Conservation (phyloP, 331 rosid genomes). For the Pyrus hybrid region DNA sequence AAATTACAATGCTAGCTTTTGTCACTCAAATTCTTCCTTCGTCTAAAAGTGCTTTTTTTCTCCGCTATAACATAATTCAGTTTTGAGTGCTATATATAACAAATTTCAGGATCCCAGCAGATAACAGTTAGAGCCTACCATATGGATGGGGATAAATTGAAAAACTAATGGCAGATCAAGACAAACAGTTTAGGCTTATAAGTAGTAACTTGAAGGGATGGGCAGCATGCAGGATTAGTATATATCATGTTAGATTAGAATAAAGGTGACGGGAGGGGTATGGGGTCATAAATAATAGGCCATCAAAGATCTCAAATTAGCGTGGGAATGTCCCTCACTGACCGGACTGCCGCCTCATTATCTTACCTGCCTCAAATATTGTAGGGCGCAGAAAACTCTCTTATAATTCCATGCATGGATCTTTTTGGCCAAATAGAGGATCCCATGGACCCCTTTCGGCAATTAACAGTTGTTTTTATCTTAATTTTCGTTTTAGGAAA, state of each 20-base stretch:
- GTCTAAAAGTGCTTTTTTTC: not conserved
- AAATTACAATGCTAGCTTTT: not conserved
- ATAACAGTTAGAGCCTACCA: constrained; percentile 16
- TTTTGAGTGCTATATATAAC: not conserved
- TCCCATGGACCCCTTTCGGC: not conserved
- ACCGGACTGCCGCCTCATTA: constrained; percentile 35
- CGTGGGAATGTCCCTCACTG: constrained; percentile 48
- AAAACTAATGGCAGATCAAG: not conserved
- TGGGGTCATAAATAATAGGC: not conserved
- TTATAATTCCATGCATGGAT: not conserved
- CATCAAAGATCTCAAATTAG: not conserved
- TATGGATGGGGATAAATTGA: not conserved
- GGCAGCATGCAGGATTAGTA: constrained; percentile 23
- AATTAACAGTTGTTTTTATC: not conserved
- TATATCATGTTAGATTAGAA: not conserved
- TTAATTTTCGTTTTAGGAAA: not conserved
- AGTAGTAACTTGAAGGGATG: constrained; percentile 18
- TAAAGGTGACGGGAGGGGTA: not conserved
- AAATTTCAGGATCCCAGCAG: not conserved
- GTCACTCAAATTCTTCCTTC: not conserved
- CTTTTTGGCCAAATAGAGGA: not conserved
- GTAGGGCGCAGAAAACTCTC: not conserved
- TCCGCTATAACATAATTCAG: not conserved
- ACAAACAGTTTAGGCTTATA: not conserved
- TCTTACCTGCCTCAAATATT: constrained; percentile 50